Evolutionary conservation across 805 yeast genomes (phyloP).

Genomic region (Candida endomychidarum): DNA sequence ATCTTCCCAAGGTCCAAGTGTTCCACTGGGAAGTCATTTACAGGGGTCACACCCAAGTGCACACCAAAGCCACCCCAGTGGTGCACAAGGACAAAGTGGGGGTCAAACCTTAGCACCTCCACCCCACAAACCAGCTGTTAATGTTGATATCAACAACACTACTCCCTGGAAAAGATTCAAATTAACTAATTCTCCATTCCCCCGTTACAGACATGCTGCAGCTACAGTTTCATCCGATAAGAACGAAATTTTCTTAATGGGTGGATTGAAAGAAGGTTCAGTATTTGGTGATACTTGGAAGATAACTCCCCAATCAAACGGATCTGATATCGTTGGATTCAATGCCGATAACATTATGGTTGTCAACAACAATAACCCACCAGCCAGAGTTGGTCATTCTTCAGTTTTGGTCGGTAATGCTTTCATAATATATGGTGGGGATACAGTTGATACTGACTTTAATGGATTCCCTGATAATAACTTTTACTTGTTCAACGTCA

Average conservation of each 20-base stretch:
- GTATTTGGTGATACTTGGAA: constrained; percentile 97
- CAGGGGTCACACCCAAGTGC: no score
- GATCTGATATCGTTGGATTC: constrained; percentile 24
- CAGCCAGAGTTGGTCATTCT: constrained; percentile 96
- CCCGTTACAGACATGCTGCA: constrained; percentile 91
- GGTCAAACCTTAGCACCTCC: no score
- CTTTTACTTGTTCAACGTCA: constrained; percentile 74
- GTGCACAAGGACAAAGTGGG: no score
- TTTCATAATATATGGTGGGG: constrained; percentile 94
- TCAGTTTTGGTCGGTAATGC: constrained; percentile 92
- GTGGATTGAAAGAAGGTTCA: constrained; percentile 89
- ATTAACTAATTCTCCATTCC: constrained; percentile 78
- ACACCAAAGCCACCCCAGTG: no score
- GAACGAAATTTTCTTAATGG: constrained; percentile 85
- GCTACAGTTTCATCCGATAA: constrained; percentile 74
- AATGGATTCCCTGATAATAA: constrained; percentile 84
- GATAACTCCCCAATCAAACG: constrained; percentile 48
- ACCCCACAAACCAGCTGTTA: not conserved
- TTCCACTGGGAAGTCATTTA: no score
- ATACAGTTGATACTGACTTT: constrained; percentile 78
- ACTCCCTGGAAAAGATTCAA: constrained; percentile 71
- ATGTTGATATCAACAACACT: constrained; percentile 9
- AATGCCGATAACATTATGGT: constrained; percentile 35
- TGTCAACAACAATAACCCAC: constrained; percentile 78
- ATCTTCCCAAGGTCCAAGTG: no score